phyloP scores from a whole-genome alignment of 2,329 filamentous ascomycete species.

The Penicillium sp. region DNA sequence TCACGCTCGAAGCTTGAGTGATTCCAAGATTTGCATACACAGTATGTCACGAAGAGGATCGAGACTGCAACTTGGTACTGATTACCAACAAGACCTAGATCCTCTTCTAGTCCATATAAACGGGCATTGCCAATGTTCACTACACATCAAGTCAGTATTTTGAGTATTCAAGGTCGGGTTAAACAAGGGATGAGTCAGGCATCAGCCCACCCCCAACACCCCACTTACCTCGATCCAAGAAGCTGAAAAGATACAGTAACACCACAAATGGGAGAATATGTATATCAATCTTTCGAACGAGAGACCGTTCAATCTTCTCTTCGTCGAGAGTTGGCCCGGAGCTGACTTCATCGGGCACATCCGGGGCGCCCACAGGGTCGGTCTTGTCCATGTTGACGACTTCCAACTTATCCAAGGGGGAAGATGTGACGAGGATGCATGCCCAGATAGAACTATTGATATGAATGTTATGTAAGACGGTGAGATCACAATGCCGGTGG shows the following conservation, averaged over 20 bases:
- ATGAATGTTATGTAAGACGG: neutral
- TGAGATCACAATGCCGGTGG: neutral
- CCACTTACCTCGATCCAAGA: conserved; percentile 61
- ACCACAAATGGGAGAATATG: conserved; percentile 46
- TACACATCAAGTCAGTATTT: conserved; percentile 18
- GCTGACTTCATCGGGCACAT: conserved; percentile 14
- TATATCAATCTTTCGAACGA: conserved; percentile 44
- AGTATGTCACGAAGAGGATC: conserved; percentile 67
- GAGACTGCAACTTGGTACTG: conserved; percentile 71
- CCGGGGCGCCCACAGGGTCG: conserved; percentile 18
- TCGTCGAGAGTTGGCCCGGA: conserved; percentile 26
- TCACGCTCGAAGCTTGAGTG: neutral
- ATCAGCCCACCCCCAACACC: neutral
- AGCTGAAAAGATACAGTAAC: conserved; percentile 68
- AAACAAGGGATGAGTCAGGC: conserved; percentile 1
- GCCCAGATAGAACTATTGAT: neutral
- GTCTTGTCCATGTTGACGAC: conserved; percentile 11
- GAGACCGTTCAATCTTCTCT: conserved; percentile 27
- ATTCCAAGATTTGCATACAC: conserved; percentile 35
- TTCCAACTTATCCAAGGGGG: neutral
- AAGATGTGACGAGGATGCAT: neutral
- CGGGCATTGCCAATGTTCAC: conserved; percentile 74
- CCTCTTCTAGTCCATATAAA: conserved; percentile 64
- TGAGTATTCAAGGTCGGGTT: neutral
- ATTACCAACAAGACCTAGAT: conserved; percentile 60